A percentile compares a stretch with the other conserved stretches of the same genome.
Conservation (phyloP, 768 basidiomycete genomes). For the Boletus reticuloceps region DNA sequence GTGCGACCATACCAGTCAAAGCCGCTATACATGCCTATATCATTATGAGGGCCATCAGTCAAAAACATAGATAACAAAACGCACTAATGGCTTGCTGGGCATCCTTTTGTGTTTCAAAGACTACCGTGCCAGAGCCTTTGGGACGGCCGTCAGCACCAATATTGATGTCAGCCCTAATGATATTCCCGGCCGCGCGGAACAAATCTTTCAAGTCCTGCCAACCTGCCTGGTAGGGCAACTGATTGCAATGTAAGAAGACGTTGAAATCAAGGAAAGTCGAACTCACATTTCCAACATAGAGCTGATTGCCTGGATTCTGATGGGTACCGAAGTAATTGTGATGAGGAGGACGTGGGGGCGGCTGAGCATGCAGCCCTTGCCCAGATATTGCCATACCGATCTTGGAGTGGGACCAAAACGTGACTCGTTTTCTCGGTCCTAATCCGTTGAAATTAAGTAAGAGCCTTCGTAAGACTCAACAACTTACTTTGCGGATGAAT, state of each 20-base stretch:
- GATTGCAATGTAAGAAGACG: slow-evolving; percentile 3
- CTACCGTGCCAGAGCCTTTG: slow-evolving; percentile 96
- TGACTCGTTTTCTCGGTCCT: slow-evolving; percentile 97
- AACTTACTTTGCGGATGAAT: slow-evolving; percentile 88
- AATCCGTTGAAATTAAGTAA: background rate
- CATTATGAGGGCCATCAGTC: background rate
- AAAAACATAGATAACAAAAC: slow-evolving; percentile 29
- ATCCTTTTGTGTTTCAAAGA: slow-evolving; percentile 89
- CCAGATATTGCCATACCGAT: no score
- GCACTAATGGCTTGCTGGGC: slow-evolving; percentile 88
- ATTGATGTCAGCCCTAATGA: slow-evolving; percentile 94
- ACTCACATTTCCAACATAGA: slow-evolving; percentile 88
- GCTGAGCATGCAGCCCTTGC: slow-evolving; percentile 73
- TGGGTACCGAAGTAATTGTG: slow-evolving; percentile 67
- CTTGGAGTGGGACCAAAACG: slow-evolving; percentile 96
- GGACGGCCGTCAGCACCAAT: slow-evolving; percentile 90
- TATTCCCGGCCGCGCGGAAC: slow-evolving; percentile 93
- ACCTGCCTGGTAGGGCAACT: slow-evolving; percentile 94
- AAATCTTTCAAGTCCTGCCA: slow-evolving; percentile 99
- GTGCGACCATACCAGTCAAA: slow-evolving; percentile 97
- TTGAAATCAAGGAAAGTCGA: background rate
- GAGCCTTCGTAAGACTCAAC: background rate
- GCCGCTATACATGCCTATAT: slow-evolving; percentile 89
- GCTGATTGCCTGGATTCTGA: slow-evolving; percentile 77
- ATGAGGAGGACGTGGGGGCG: slow-evolving; percentile 81